These are phyloP conservation scores for Alnus glutinosa DNA, from an alignment of 306 rosid species.

Conservation along the genomic window DNA sequence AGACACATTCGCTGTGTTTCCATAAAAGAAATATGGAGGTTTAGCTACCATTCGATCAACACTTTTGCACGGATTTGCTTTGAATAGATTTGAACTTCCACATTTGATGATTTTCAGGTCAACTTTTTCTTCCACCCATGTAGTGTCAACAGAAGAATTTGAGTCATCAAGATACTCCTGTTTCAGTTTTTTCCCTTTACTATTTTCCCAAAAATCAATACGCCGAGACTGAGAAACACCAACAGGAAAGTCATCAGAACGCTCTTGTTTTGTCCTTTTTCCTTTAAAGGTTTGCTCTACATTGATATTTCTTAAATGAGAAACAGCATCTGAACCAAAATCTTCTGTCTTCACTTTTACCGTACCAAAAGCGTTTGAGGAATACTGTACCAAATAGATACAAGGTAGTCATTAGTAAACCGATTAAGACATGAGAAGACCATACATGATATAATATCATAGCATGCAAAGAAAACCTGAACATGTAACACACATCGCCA, in stretches of 20 bases:
- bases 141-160: constrained; percentile 33
- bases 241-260: constrained; percentile 33
- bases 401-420: constrained; percentile 26
- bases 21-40: constrained; percentile 83
- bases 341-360: constrained; percentile 52
- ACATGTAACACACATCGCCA: background rate
- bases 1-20: constrained; percentile 51
- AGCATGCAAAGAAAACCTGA: constrained; percentile 8
- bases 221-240: constrained; percentile 22
- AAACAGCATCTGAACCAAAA: constrained; percentile 29
- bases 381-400: constrained; percentile 37
- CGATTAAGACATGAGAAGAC: constrained; percentile 2
- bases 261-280: constrained; percentile 63
- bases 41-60: constrained; percentile 46
- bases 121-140: constrained; percentile 60
- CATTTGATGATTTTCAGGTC: constrained; percentile 33
- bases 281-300: constrained; percentile 42
- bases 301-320: constrained; percentile 38
- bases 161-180: constrained; percentile 52
- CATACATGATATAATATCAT: background rate
- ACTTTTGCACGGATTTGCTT: constrained; percentile 42
- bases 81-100: constrained; percentile 37
- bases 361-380: constrained; percentile 31
- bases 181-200: constrained; percentile 62
- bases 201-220: constrained; percentile 29